Evolutionary conservation across 2,329 filamentous ascomycete species (phyloP), one percentile per base, ranked within the genome.

Genomic region (Dactylellina parvicollis): DNA sequence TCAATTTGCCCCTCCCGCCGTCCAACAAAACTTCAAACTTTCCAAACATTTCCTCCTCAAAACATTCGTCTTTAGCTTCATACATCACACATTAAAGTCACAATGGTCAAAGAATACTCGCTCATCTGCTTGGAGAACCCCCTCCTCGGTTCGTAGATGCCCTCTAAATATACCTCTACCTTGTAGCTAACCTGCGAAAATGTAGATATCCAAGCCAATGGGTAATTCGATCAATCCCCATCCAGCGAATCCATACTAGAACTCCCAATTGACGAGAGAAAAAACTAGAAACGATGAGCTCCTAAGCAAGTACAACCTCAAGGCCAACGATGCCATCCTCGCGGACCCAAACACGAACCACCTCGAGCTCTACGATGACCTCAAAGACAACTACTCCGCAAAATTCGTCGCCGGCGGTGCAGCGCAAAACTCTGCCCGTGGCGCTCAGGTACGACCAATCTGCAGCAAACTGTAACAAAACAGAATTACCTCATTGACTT

Each of bases 41-140:
- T 32, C 10, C 24, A 30, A 28, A 26, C 36, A 46, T 4, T 36
- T 14, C 54, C 34, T 46, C 40, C 20, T 46, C 46, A 36, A 34
- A 28, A 26, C 42, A 26, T 12, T 50, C 20, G n/a, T 50, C 42
- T 9, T 5, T n/a, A 50, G 28, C 34, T n/a, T 16, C 34, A 36
- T 32, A 50, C 22, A 40, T 57, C 18, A 46, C 12, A 64, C n/a
- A 26, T 30, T 10, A 42, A 47, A 54, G 62, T 65, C 77, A 83
- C 79, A 79, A 96, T 96, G 92, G 86, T 91, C 80, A 90, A 92
- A 83, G 89, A 92, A 83, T 98, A 90, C 84, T 86, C 91, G 82
- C 90, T 99, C 79, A 86, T 98, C 80, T 95, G 90, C 83, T 84
- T 99, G 79, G 95, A 97, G 89, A 99, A 99, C 83, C 95, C 95